Conservation (phyloP, 2,329 filamentous ascomycete genomes). For the Alternaria hordeiaustralica region DNA sequence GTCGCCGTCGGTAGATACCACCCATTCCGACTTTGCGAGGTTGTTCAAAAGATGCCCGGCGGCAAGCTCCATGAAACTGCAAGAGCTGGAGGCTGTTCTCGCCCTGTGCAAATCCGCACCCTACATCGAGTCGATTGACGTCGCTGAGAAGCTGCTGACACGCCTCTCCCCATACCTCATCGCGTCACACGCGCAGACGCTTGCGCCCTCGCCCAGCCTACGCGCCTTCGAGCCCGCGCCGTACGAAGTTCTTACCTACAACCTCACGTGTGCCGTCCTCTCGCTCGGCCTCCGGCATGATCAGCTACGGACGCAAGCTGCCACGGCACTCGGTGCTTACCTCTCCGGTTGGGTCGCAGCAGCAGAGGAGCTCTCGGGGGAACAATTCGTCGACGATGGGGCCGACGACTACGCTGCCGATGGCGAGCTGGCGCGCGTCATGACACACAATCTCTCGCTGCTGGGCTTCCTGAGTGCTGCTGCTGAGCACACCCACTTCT, state of each 20-base stretch:
- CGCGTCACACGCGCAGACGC: constrained; percentile 80
- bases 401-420: constrained; percentile 57
- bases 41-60: constrained; percentile 51
- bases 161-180: constrained; percentile 86
- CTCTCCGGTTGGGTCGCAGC: constrained; percentile 72
- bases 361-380: constrained; percentile 62
- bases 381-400: constrained; percentile 62
- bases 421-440: constrained; percentile 66
- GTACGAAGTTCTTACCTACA: constrained; percentile 81
- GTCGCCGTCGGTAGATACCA: constrained; percentile 29
- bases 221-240: constrained; percentile 84
- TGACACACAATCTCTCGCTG: constrained; percentile 83
- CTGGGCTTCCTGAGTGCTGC: constrained; percentile 88
- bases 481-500: constrained; percentile 79
- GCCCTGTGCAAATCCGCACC: constrained; percentile 91
- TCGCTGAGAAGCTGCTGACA: constrained; percentile 77
- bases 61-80: constrained; percentile 64
- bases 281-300: constrained; percentile 76
- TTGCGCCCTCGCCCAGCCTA: constrained; percentile 81
- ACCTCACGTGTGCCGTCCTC: constrained; percentile 82
- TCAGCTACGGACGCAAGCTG: constrained; percentile 69
- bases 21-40: constrained; percentile 48
- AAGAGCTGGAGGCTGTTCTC: constrained; percentile 90
- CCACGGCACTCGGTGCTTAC: constrained; percentile 73
- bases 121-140: constrained; percentile 70